Conservation (phyloP, 2,329 filamentous ascomycete species). For the Lasiodiplodia gonubiensis region DNA sequence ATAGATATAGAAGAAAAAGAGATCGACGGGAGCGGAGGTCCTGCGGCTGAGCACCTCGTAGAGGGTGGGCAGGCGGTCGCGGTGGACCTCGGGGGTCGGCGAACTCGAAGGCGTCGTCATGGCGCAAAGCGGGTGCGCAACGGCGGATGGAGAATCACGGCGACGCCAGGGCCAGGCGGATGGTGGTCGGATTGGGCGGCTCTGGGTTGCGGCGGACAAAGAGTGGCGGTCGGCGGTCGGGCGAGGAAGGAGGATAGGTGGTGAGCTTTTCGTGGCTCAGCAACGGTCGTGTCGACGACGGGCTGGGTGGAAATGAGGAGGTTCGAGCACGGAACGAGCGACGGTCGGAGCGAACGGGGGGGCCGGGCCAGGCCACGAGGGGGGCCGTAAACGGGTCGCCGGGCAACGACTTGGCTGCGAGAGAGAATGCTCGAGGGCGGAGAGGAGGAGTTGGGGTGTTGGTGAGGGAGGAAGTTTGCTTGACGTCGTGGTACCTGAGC, state of each 20-base stretch:
- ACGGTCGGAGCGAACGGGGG: slow-evolving; percentile 25
- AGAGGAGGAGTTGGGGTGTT: neutral
- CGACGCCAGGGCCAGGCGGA: neutral
- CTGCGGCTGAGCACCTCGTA: slow-evolving; percentile 94
- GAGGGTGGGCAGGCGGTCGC: slow-evolving; percentile 89
- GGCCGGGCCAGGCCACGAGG: slow-evolving; percentile 26
- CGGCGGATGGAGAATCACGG: slow-evolving; percentile 1
- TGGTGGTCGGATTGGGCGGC: neutral
- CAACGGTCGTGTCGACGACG: neutral
- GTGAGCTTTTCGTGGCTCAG: neutral
- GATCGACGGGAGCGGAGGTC: slow-evolving; percentile 92
- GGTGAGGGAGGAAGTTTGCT: neutral
- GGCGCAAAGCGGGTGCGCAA: neutral
- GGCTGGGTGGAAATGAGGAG: slow-evolving; percentile 28
- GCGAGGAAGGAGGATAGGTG: neutral
- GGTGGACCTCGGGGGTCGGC: slow-evolving; percentile 44
- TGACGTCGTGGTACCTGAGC: slow-evolving; percentile 5
- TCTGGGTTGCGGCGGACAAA: too few relatives aligned
- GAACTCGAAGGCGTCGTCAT: slow-evolving; percentile 27
- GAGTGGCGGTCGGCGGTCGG: neutral
- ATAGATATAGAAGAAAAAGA: slow-evolving; percentile 99
- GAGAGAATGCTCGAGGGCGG: too few relatives aligned
- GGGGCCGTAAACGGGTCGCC: slow-evolving; percentile 11
- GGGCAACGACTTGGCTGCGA: neutral
- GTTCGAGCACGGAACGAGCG: slow-evolving; percentile 27